Percentiles rank a stretch among this genome's conserved stretches.
Evolutionary conservation across 1,284 basidiomycete species (phyloP).

Genomic region (Boletellus deceptivus): DNA sequence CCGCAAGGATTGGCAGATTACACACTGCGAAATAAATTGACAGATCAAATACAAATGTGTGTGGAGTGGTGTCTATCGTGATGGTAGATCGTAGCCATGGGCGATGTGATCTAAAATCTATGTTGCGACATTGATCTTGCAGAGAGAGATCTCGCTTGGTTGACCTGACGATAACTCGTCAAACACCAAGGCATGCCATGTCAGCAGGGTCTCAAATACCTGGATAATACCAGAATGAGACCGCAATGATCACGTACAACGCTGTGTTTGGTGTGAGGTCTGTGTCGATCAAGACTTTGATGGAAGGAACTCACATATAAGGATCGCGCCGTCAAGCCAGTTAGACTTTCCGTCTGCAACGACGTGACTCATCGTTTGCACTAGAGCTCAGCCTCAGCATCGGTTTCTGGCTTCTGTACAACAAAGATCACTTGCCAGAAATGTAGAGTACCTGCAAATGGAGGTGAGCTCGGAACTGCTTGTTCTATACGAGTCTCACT

Average conservation of each 20-base stretch:
- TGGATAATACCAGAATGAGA: constrained; percentile 43
- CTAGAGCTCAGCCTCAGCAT: constrained; percentile 27
- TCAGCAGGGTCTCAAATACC: constrained; percentile 19
- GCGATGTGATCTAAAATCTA: constrained; percentile 4
- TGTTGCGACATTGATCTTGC: constrained; percentile 9
- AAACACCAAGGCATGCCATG: neutral
- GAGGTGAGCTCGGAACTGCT: constrained; percentile 18
- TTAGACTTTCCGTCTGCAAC: constrained; percentile 84
- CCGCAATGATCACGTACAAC: constrained; percentile 40
- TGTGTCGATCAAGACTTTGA: too few species aligned
- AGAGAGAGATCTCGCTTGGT: constrained; percentile 19
- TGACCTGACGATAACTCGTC: constrained; percentile 19
- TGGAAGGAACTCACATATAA: constrained; percentile 53
- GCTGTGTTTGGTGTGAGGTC: constrained; percentile 21
- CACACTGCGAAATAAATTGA: constrained; percentile 16
- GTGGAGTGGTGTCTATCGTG: neutral
- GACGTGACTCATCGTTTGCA: constrained; percentile 80
- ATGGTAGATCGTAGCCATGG: constrained; percentile 5
- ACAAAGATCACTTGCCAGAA: constrained; percentile 23
- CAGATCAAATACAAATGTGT: constrained; percentile 6
- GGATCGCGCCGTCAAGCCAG: constrained; percentile 74
- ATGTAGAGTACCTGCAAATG: constrained; percentile 38
- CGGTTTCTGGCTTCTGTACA: neutral
- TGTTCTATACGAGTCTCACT: constrained; percentile 21
- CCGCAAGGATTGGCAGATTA: constrained; percentile 12